These are phyloP conservation scores for Toxoplasma gondii DNA, from an alignment of 169 alveolate genomes.

Conservation along the genomic window DNA sequence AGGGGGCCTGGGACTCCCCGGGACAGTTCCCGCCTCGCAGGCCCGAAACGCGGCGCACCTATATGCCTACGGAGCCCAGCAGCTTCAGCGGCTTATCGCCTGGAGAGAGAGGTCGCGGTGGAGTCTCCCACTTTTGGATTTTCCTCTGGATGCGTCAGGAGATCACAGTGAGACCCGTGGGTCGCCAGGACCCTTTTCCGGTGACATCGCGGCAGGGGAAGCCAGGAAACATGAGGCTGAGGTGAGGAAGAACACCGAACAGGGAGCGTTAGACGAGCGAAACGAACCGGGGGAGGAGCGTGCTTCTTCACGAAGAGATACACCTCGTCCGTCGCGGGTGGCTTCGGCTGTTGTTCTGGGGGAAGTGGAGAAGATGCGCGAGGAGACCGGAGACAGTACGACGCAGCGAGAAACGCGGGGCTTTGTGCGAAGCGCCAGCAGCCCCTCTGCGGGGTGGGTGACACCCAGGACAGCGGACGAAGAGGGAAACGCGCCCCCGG, in stretches of 20 bases:
- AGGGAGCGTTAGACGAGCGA: too few species aligned
- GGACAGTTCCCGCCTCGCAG: slow-evolving; percentile 28
- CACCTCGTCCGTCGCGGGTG: not conserved
- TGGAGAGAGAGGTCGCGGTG: slow-evolving; percentile 5
- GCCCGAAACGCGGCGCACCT: slow-evolving; percentile 55
- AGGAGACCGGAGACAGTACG: not conserved
- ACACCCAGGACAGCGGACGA: not conserved
- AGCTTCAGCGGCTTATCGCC: slow-evolving; percentile 48
- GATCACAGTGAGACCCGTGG: not conserved
- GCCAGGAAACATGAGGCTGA: not conserved
- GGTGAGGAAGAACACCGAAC: too few species aligned
- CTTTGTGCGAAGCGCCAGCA: slow-evolving; percentile 39
- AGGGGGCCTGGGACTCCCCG: slow-evolving; percentile 13
- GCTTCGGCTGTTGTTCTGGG: not conserved
- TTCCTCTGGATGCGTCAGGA: not conserved
- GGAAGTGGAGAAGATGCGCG: not conserved
- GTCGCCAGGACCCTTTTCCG: not conserved
- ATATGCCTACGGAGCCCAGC: slow-evolving; percentile 51
- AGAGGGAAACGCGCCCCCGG: not conserved
- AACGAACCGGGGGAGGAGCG: too few species aligned
- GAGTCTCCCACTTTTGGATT: not conserved
- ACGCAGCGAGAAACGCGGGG: not conserved
- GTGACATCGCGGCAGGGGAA: not conserved
- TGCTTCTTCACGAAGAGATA: too few species aligned
- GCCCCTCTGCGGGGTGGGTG: not conserved